These are phyloP conservation scores for Colletotrichum sp. DNA, from an alignment of 2,329 filamentous ascomycete genomes.

Conservation along the genomic window DNA sequence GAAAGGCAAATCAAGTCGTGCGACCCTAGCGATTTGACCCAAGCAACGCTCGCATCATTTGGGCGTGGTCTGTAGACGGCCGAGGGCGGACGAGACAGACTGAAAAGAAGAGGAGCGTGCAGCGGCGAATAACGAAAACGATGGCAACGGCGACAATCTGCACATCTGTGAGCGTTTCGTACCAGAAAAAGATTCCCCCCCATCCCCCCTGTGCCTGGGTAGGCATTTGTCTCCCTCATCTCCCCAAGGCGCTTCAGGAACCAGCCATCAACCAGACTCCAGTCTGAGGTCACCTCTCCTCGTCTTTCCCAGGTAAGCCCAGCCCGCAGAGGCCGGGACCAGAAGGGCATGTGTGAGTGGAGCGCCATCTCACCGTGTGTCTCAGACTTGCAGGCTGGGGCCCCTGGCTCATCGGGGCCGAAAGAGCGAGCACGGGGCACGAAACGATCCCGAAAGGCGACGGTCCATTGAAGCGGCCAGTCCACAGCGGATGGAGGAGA, in stretches of 20 bases:
- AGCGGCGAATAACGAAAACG: background rate
- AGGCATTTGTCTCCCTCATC: background rate
- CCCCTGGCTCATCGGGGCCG: constrained; percentile 5
- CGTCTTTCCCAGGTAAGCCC: background rate
- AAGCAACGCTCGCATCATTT: background rate
- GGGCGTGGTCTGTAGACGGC: background rate
- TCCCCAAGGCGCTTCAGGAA: background rate
- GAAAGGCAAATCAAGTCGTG: background rate
- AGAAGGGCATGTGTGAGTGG: constrained; percentile 1
- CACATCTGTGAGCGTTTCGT: background rate
- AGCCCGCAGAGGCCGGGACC: background rate
- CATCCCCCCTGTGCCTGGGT: background rate
- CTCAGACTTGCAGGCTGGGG: constrained; percentile 12
- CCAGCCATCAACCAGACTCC: background rate
- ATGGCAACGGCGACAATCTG: background rate
- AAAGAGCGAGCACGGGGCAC: constrained; percentile 4
- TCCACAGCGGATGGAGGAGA: constrained; percentile 8
- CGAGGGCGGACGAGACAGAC: background rate
- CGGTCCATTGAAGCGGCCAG: background rate
- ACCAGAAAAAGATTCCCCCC: background rate
- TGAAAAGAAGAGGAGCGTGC: background rate
- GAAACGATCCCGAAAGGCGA: background rate
- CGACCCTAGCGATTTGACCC: background rate
- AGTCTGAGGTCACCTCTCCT: background rate
- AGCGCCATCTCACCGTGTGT: constrained; percentile 12